Conservation (phyloP, 1,139 yeast genomes). For the Yamadazyma dushanensis region DNA sequence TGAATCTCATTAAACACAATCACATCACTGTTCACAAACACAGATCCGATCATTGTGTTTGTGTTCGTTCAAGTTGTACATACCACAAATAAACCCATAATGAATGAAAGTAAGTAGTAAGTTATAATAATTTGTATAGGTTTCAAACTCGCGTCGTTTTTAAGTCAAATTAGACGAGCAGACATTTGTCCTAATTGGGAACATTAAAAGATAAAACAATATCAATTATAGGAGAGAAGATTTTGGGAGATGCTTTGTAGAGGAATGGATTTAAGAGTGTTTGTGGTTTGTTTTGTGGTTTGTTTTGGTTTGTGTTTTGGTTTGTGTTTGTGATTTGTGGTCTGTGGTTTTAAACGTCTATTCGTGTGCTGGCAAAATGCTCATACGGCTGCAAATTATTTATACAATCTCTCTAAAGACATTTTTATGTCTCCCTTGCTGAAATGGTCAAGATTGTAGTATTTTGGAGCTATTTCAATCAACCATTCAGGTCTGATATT, state of each 20-base stretch:
- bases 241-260: neutral
- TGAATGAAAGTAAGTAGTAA: slow-evolving; percentile 1
- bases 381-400: too few species aligned
- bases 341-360: too few species aligned
- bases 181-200: neutral
- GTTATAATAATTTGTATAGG: neutral
- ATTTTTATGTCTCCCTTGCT: slow-evolving; percentile 81
- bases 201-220: neutral
- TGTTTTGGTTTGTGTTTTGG: too few species aligned
- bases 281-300: too few species aligned
- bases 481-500: slow-evolving; percentile 90
- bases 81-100: slow-evolving; percentile 5
- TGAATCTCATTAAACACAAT: too few species aligned
- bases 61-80: too few species aligned
- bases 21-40: too few species aligned
- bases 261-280: too few species aligned
- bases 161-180: slow-evolving; percentile 1
- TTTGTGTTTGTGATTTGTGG: too few species aligned
- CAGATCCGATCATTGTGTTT: too few species aligned
- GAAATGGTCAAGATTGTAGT: slow-evolving; percentile 74
- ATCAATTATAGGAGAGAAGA: neutral
- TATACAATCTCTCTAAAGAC: slow-evolving; percentile 60
- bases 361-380: too few species aligned
- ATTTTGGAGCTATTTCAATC: slow-evolving; percentile 81
- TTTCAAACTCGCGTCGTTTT: neutral